Percentiles rank a stretch among this genome's conserved stretches.
Conservation (phyloP, 1,139 yeast genomes). For the Scheffersomyces stambukii region DNA sequence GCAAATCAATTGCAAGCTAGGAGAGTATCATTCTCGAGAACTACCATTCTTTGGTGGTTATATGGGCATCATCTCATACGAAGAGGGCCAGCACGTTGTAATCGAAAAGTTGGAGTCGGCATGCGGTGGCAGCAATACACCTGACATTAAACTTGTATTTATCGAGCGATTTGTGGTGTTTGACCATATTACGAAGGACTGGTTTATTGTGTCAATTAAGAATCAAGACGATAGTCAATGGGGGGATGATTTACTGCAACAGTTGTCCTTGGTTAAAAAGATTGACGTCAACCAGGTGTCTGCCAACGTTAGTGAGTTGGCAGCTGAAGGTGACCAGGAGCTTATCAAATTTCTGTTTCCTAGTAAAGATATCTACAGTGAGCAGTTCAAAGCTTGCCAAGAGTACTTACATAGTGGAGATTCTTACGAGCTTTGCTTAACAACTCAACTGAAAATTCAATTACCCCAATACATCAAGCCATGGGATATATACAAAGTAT, state of each 20-base stretch:
- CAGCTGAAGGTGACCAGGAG: conserved; percentile 15
- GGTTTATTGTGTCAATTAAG: conserved; percentile 53
- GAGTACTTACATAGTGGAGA: conserved; percentile 73
- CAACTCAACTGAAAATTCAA: conserved; percentile 66
- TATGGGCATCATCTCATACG: conserved; percentile 82
- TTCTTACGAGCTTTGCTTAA: conserved; percentile 89
- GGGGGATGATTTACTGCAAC: conserved; percentile 21
- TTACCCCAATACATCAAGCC: conserved; percentile 46
- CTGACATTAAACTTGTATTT: conserved; percentile 74
- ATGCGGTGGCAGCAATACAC: conserved; percentile 32
- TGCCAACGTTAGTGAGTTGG: conserved; percentile 22
- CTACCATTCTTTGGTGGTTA: conserved; percentile 88
- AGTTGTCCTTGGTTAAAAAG: conserved; percentile 10
- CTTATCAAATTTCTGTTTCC: conserved; percentile 47
- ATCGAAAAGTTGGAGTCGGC: conserved; percentile 28
- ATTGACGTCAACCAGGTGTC: conserved; percentile 21
- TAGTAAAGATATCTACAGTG: conserved; percentile 46
- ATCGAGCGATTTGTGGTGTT: conserved; percentile 62
- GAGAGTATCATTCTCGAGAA: conserved; percentile 15
- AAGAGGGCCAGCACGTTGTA: conserved; percentile 59
- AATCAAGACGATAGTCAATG: conserved; percentile 28
- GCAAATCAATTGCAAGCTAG: conserved; percentile 10
- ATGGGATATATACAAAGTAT: conserved; percentile 77
- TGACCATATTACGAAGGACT: conserved; percentile 44
- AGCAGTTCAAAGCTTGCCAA: conserved; percentile 64